Conservation (phyloP, 1,284 basidiomycete genomes). For the Moesziomyces parantarcticus region DNA sequence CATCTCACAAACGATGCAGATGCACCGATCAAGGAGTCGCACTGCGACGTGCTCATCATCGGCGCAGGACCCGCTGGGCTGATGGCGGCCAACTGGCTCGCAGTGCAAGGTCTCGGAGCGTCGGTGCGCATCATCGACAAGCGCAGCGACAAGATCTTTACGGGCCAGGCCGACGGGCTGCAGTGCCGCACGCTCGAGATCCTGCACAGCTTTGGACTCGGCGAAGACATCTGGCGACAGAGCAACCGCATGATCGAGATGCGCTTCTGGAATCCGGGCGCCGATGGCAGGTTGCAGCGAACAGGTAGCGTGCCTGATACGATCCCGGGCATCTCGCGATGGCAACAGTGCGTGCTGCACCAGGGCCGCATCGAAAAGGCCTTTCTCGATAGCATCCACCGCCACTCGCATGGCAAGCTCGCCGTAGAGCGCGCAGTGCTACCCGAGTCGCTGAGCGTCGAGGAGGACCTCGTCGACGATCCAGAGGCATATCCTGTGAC, state of each 20-base stretch:
- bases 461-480: constrained; percentile 19
- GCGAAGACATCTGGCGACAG: constrained; percentile 26
- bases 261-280: constrained; percentile 39
- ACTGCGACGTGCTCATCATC: constrained; percentile 72
- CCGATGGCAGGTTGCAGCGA: constrained; percentile 21
- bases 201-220: constrained; percentile 35
- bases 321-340: constrained; percentile 32
- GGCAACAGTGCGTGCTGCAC: constrained; percentile 41
- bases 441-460: constrained; percentile 23
- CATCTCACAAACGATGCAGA: too few species aligned
- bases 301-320: constrained; percentile 31
- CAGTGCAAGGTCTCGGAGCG: constrained; percentile 24
- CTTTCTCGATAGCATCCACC: constrained; percentile 29
- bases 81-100: constrained; percentile 38
- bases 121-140: constrained; percentile 43
- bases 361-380: constrained; percentile 39
- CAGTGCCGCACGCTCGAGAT: constrained; percentile 38
- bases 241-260: constrained; percentile 46
- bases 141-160: constrained; percentile 38
- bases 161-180: constrained; percentile 43
- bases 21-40: constrained; percentile 23
- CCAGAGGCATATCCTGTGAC: constrained; percentile 16
- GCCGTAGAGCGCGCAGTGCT: constrained; percentile 25
- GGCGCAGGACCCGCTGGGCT: constrained; percentile 55
- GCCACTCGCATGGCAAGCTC: constrained; percentile 23